Evolutionary conservation across 2,329 filamentous ascomycete species (phyloP), one percentile per base, ranked within the genome.

Genomic region (Pseudogymnoascus sp.): DNA sequence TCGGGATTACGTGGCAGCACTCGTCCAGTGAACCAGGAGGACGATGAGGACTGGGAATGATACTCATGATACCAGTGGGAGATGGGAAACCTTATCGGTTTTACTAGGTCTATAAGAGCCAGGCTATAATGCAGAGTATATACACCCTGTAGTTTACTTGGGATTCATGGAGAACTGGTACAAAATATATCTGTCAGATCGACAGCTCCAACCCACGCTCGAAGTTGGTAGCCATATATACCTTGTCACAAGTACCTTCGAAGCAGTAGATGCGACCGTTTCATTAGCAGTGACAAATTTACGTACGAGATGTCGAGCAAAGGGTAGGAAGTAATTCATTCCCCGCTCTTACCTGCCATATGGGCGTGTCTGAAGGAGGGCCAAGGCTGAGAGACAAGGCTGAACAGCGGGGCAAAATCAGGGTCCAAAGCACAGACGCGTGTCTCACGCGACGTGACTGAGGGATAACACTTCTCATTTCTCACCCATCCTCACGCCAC

Each of bases 21-120:
- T 53, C 67, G 70, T 61, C 62, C 67, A 28, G 65, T 64, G 3
- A 67, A 66, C 37, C 66, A 71, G 40, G 72, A 75, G 64, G 77
- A 79, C 25, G 77, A 78, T 62, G 76, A 79, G 67, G 83, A 85
- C 73, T 85, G 82, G 82, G 82, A 85, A 71, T 85, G 59, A 60
- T 40, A 5, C 10, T 7, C 46, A 53, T 21, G 50, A 12, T 34
- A 56, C n/a, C 10, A 56, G 50, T 4, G 53, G 18, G 23, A 42
- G 21, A 61, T 40, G 10, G 23, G 62, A n/a, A 31, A 18, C 53
- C 5, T 34, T n/a, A 25, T 56, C 25, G 8, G 50, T 16, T 34
- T 34, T 34, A 34, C 28, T 1, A 34, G 6, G 25, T 34, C 10
- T 8, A 56, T 18, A n/a, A 34, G 21, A 18, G 28, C 10, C 10